Percentiles rank a stretch among this genome's conserved stretches.
Conservation (phyloP, 345 rosid species). For the Eucalyptus tenuipes region DNA sequence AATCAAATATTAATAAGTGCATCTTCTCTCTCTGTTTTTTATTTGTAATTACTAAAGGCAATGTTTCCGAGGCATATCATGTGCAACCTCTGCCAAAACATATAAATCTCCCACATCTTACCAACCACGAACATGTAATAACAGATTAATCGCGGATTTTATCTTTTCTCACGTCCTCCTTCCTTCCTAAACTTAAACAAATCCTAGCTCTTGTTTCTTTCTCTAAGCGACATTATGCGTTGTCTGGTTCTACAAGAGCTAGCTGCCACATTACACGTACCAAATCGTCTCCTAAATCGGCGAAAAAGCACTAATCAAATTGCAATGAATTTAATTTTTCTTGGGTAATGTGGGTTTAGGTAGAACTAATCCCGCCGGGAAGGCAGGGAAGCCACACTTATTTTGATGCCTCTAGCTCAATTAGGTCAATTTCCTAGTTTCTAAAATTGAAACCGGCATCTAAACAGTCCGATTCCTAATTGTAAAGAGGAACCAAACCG, state of each 20-base stretch:
- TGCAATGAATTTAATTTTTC: neutral
- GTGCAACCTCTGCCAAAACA: neutral
- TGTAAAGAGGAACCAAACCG: accelerated
- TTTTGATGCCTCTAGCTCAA: neutral
- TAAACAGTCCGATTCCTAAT: accelerated
- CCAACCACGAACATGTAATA: neutral
- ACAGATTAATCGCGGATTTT: neutral
- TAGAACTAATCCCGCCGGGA: neutral
- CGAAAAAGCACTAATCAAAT: neutral
- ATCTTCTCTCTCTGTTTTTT: neutral
- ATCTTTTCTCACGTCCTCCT: neutral
- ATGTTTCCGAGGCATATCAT: neutral
- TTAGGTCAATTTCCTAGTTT: accelerated
- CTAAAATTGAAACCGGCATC: accelerated
- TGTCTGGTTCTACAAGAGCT: neutral
- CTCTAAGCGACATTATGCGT: neutral
- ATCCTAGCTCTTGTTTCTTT: neutral
- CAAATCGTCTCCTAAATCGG: accelerated
- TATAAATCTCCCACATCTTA: neutral
- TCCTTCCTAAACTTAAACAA: neutral
- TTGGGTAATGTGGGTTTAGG: neutral
- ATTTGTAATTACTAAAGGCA: neutral
- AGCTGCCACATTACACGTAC: neutral
- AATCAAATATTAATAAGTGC: neutral
- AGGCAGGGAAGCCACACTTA: accelerated